These are phyloP conservation scores for Neurospora sp. DNA, from an alignment of 495 filamentous ascomycete genomes.

Conservation along the genomic window DNA sequence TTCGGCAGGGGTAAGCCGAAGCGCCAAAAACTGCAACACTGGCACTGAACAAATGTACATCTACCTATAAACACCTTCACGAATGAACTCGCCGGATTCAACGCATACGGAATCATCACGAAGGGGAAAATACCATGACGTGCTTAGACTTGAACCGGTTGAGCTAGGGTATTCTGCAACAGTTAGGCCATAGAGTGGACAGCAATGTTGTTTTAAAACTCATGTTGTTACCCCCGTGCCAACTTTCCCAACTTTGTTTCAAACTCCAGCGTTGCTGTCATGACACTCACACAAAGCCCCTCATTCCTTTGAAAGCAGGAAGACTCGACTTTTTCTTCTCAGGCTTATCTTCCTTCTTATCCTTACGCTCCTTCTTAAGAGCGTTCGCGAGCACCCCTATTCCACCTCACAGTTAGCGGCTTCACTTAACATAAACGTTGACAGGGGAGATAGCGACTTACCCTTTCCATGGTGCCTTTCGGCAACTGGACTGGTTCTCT, in stretches of 20 bases:
- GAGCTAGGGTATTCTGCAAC: neutral
- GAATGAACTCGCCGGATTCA: neutral
- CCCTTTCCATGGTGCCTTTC: conserved; percentile 37
- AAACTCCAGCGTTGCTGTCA: neutral
- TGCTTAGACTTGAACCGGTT: neutral
- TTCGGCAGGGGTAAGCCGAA: neutral
- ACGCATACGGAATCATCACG: neutral
- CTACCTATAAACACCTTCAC: neutral
- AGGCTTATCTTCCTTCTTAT: conserved; percentile 37
- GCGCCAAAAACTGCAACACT: neutral
- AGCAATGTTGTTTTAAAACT: neutral
- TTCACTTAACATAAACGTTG: neutral
- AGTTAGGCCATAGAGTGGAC: neutral
- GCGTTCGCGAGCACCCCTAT: conserved; percentile 48
- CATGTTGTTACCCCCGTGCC: neutral
- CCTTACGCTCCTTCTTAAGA: conserved; percentile 43
- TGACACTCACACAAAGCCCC: conserved; percentile 34
- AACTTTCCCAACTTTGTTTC: neutral
- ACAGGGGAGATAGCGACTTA: conserved; percentile 22
- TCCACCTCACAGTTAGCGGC: conserved; percentile 18
- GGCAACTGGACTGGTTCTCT: conserved; percentile 29
- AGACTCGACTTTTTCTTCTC: conserved; percentile 38
- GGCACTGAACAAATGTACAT: neutral
- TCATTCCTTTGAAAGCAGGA: conserved; percentile 39
- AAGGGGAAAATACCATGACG: neutral